phyloP scores from a whole-genome alignment of 768 basidiomycete genomes.

The Collybia sp. region DNA sequence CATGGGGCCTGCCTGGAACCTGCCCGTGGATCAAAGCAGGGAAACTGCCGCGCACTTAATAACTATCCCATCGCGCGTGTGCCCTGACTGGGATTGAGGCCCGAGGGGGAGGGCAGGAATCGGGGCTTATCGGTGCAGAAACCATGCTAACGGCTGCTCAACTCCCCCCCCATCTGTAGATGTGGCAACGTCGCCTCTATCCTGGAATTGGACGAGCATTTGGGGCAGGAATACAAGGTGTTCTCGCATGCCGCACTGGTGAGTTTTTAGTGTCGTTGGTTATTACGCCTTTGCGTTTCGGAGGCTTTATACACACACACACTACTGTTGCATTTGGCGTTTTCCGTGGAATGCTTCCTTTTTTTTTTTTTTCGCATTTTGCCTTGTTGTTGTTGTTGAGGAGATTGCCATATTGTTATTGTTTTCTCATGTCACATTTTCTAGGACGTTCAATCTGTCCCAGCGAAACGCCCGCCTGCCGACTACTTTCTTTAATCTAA shows the following conservation, averaged over 20 bases:
- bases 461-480: slow-evolving; percentile 79
- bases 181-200: slow-evolving; percentile 97
- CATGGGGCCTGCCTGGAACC: no score
- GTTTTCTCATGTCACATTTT: background rate
- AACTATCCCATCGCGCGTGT: no score
- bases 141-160: background rate
- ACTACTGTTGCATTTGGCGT: no score
- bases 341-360: background rate
- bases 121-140: no score
- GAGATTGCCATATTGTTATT: background rate
- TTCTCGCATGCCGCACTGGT: slow-evolving; percentile 89
- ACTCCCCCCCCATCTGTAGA: slow-evolving; percentile 38
- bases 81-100: no score
- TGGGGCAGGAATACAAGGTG: slow-evolving; percentile 93
- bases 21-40: no score
- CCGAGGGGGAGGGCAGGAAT: no score
- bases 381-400: slow-evolving; percentile 3
- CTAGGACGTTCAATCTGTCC: slow-evolving; percentile 81
- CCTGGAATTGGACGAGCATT: slow-evolving; percentile 87
- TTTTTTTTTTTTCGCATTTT: background rate
- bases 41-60: no score
- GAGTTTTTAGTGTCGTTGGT: slow-evolving; percentile 29
- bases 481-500: slow-evolving; percentile 71
- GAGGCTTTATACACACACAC: background rate
- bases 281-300: slow-evolving; percentile 3